These are phyloP conservation scores for Cytospora schulzeri DNA, from an alignment of 2,329 filamentous ascomycete species.

Conservation along the genomic window DNA sequence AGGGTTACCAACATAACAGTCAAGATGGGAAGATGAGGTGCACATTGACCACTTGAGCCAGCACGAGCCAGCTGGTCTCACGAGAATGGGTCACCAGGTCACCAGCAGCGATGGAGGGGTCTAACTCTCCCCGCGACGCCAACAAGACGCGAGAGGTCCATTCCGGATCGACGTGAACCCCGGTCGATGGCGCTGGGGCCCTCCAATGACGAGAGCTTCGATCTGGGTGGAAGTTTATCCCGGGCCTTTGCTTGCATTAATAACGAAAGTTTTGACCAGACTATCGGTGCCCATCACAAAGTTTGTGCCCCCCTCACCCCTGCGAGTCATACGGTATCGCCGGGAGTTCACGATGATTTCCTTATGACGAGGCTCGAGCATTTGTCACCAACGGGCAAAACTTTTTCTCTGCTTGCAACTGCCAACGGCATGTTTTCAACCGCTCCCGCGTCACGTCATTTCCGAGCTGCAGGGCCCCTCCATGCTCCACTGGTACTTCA, in stretches of 20 bases:
- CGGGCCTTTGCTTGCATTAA: background rate
- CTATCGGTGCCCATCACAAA: background rate
- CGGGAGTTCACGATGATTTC: conserved; percentile 14
- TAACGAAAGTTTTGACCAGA: background rate
- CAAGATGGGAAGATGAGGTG: too few species aligned
- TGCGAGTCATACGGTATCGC: conserved; percentile 19
- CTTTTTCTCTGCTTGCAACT: conserved; percentile 10
- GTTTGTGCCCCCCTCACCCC: background rate
- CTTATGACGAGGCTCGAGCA: conserved; percentile 5
- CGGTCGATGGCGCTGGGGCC: conserved; percentile 17
- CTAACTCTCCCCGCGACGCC: conserved; percentile 23
- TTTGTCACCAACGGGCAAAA: conserved; percentile 12
- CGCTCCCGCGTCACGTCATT: conserved; percentile 19
- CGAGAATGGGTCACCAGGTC: background rate
- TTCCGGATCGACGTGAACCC: conserved; percentile 24
- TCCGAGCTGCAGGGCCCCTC: conserved; percentile 18
- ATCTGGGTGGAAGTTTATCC: conserved; percentile 2
- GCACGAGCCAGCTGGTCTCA: background rate
- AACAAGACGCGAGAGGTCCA: conserved; percentile 17
- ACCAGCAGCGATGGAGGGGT: conserved; percentile 15
- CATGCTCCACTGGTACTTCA: conserved; percentile 1
- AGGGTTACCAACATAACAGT: background rate
- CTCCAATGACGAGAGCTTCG: conserved; percentile 8
- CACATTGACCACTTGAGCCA: background rate
- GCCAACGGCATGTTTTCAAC: conserved; percentile 6